These are phyloP conservation scores for Colletotrichum graminicola DNA, from an alignment of 2,329 filamentous ascomycete genomes.

Conservation along the genomic window DNA sequence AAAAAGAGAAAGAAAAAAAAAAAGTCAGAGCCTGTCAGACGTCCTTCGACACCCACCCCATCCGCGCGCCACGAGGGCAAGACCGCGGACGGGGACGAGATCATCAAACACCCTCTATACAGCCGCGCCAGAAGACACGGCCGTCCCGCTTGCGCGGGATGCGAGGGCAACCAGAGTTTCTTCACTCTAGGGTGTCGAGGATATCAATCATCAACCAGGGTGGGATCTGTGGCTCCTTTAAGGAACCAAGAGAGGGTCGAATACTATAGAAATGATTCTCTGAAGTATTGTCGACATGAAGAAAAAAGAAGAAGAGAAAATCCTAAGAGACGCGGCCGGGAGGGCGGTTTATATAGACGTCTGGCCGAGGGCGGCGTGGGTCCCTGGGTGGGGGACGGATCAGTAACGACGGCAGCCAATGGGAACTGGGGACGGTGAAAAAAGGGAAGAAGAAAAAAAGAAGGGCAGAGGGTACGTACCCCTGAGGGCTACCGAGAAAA, in stretches of 20 bases:
- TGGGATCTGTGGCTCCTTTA: conserved; percentile 94
- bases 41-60: conserved; percentile 87
- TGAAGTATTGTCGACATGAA: conserved; percentile 43
- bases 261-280: conserved; percentile 99
- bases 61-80: conserved; percentile 80
- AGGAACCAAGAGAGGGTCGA: conserved; percentile 92
- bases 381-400: conserved; percentile 6
- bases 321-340: conserved; percentile 20
- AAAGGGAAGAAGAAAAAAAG: too few species aligned
- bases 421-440: not conserved
- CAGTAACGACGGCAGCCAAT: conserved; percentile 31
- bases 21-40: conserved; percentile 82
- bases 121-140: conserved; percentile 52
- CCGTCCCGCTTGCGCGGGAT: conserved; percentile 74
- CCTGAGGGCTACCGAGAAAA: not conserved
- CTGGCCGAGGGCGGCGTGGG: not conserved
- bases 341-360: conserved; percentile 22
- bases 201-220: conserved; percentile 94
- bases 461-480: conserved; percentile 19
- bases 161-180: conserved; percentile 69
- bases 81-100: conserved; percentile 82
- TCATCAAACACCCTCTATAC: conserved; percentile 92
- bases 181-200: conserved; percentile 93
- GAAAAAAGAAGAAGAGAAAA: conserved; percentile 33
- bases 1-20: conserved; percentile 67